phyloP scores from a whole-genome alignment of 1,139 yeast species.

The Saccharomyces hybrid region DNA sequence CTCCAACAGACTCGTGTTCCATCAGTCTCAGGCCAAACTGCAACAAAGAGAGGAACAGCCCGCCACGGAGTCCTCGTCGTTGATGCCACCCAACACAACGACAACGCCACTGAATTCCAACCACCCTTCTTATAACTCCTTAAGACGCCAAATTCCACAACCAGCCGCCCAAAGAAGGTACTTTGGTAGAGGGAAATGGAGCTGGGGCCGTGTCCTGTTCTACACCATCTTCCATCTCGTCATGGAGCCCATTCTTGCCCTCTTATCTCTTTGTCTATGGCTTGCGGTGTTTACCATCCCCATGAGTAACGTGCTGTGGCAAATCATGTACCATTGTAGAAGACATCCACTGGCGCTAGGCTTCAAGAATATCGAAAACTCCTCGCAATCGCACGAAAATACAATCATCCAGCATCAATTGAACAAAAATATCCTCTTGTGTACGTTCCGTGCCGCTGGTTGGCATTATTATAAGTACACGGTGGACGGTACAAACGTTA shows the following conservation, averaged over 20 bases:
- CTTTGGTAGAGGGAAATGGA: slow-evolving; percentile 94
- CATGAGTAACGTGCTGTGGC: slow-evolving; percentile 69
- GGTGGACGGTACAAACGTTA: slow-evolving; percentile 90
- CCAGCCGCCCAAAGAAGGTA: slow-evolving; percentile 48
- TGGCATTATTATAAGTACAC: slow-evolving; percentile 91
- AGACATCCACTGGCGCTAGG: slow-evolving; percentile 76
- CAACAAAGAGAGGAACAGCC: not conserved
- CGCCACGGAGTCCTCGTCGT: not conserved
- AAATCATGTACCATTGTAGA: slow-evolving; percentile 69
- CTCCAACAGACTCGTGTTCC: slow-evolving; percentile 34
- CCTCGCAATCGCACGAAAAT: slow-evolving; percentile 19
- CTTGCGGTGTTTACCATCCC: slow-evolving; percentile 83
- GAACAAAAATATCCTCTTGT: slow-evolving; percentile 44
- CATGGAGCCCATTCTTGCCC: slow-evolving; percentile 56
- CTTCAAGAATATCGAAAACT: slow-evolving; percentile 21
- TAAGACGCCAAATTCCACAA: slow-evolving; percentile 12
- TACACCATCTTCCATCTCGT: slow-evolving; percentile 63
- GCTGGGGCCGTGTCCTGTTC: slow-evolving; percentile 70
- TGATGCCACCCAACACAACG: not conserved
- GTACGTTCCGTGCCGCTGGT: slow-evolving; percentile 91
- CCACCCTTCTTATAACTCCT: slow-evolving; percentile 24
- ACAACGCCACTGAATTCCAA: slow-evolving; percentile 4
- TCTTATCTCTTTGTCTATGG: slow-evolving; percentile 65
- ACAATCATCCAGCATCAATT: slow-evolving; percentile 9
- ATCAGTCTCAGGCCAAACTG: slow-evolving; percentile 23